Conservation (phyloP, 352 stramenopile genomes). For the Phytophthora kernoviae region DNA sequence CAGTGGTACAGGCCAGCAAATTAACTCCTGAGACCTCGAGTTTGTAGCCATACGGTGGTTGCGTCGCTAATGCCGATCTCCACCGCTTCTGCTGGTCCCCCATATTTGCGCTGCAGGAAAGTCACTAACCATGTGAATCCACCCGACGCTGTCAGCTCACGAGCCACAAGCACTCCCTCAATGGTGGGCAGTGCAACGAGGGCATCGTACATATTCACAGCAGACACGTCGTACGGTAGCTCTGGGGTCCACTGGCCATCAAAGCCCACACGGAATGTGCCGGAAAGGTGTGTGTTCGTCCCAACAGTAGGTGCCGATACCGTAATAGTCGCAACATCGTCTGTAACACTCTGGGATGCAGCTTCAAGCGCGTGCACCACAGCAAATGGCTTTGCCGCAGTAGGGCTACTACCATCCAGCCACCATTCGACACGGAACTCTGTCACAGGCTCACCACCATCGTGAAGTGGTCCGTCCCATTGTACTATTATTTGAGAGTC, state of each 20-base stretch:
- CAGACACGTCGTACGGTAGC: conserved; percentile 87
- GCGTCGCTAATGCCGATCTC: conserved; percentile 45
- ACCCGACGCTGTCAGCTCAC: conserved; percentile 55
- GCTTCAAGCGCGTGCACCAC: conserved; percentile 56
- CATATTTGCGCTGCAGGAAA: conserved; percentile 59
- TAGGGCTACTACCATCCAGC: conserved; percentile 29
- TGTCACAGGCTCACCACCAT: conserved; percentile 71
- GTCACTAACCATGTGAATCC: conserved; percentile 84
- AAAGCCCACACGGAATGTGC: conserved; percentile 92
- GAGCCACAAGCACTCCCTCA: conserved; percentile 54
- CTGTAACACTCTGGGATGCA: conserved; percentile 27
- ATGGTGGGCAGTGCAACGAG: conserved; percentile 63
- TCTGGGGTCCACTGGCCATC: conserved; percentile 86
- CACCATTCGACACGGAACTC: conserved; percentile 87
- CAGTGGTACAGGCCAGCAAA: conserved; percentile 61
- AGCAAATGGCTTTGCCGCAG: conserved; percentile 51
- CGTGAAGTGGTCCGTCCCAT: conserved; percentile 70
- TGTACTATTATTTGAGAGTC: conserved; percentile 71
- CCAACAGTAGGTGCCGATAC: conserved; percentile 65
- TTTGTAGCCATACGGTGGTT: conserved; percentile 48
- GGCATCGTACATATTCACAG: conserved; percentile 72
- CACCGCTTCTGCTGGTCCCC: conserved; percentile 62
- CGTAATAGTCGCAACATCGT: conserved; percentile 73
- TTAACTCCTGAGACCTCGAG: conserved; percentile 55
- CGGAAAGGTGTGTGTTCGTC: conserved; percentile 48